These are phyloP conservation scores for Endotrypanum monterogeii DNA, from an alignment of 208 protist genomes.

Conservation along the genomic window DNA sequence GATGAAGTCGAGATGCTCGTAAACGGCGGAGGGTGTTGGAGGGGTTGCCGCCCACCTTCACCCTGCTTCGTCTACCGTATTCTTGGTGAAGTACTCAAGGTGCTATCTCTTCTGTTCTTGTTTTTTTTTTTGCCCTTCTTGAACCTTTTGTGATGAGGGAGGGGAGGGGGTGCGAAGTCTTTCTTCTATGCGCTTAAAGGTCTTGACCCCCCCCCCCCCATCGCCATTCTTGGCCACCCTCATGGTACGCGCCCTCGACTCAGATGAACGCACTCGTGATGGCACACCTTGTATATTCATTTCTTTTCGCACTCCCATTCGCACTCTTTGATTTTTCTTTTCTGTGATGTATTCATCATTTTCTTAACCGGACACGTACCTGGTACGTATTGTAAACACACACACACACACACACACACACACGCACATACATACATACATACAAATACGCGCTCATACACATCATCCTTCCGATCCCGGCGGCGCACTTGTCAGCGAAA, in stretches of 20 bases:
- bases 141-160: no score
- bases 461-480: neutral
- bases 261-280: neutral
- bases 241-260: neutral
- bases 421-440: slow-evolving; percentile 3
- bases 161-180: neutral
- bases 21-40: no score
- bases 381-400: slow-evolving; percentile 22
- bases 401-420: slow-evolving; percentile 28
- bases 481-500: neutral
- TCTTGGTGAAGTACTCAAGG: no score
- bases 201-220: neutral
- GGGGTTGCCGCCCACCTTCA: no score
- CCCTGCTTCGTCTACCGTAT: no score
- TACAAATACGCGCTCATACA: neutral
- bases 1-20: no score
- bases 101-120: no score
- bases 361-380: neutral
- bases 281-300: neutral
- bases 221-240: neutral
- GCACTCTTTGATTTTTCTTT: neutral
- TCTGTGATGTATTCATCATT: neutral
- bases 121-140: no score
- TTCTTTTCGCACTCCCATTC: neutral
- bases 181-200: neutral